phyloP scores from a whole-genome alignment of 768 basidiomycete genomes.

The Termitomyces sp. region DNA sequence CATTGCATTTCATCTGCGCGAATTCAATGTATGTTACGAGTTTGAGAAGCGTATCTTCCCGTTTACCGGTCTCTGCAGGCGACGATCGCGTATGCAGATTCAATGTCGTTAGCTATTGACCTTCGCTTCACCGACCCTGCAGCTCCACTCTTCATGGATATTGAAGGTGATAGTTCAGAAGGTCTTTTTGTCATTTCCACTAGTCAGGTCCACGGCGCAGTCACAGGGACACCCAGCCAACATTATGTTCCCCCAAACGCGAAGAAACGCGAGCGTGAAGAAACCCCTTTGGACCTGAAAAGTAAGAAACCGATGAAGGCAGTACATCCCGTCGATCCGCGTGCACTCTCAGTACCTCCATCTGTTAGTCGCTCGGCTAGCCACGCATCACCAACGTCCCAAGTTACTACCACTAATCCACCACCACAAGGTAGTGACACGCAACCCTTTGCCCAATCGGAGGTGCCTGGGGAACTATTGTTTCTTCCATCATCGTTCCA shows the following conservation, averaged over 20 bases:
- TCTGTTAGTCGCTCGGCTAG: slow-evolving; percentile 5
- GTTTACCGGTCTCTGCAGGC: slow-evolving; percentile 44
- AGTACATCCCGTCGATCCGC: slow-evolving; percentile 29
- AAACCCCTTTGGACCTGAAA: slow-evolving; percentile 35
- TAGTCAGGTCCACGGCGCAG: slow-evolving; percentile 49
- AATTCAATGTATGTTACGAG: slow-evolving; percentile 64
- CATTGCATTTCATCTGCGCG: slow-evolving; percentile 77
- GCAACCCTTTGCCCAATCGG: slow-evolving; percentile 12
- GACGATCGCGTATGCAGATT: slow-evolving; percentile 75
- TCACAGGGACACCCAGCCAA: slow-evolving; percentile 21
- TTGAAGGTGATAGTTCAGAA: slow-evolving; percentile 64
- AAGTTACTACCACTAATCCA: neutral
- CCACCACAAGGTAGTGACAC: neutral
- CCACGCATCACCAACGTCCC: slow-evolving; percentile 1
- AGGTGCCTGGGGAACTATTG: slow-evolving; percentile 31
- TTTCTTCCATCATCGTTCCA: slow-evolving; percentile 51
- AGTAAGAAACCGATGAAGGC: slow-evolving; percentile 53
- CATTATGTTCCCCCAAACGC: slow-evolving; percentile 19
- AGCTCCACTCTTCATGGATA: slow-evolving; percentile 72
- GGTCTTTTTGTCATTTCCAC: slow-evolving; percentile 79
- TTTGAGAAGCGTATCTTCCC: neutral
- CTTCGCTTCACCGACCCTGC: slow-evolving; percentile 75
- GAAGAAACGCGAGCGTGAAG: slow-evolving; percentile 44
- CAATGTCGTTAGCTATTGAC: slow-evolving; percentile 58
- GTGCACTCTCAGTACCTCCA: slow-evolving; percentile 9